Base-by-base conservation (phyloP, 768 basidiomycete genomes). In the Tylopilus rubrobrunneus region DNA sequence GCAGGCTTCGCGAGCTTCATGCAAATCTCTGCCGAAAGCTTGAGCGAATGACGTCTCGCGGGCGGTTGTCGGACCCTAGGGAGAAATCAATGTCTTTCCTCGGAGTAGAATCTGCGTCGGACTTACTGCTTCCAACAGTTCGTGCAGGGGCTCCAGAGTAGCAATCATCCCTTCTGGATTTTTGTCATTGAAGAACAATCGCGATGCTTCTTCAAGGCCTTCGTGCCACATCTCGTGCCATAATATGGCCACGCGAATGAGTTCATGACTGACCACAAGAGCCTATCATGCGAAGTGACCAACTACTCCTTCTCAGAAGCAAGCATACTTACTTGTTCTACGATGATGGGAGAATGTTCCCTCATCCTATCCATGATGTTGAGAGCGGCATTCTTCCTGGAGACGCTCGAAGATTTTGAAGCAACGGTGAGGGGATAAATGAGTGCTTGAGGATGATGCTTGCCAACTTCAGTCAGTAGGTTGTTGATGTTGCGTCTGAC, bases 221-320 rank as follows among this genome's bases (percentile, higher is more conserved):
- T 99, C 97, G 62, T 98, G 94, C 97, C 97, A 99, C 58, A 94
- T 76, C 69, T 99, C 97, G 62, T 98, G 95, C 97, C 97, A 99
- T 11, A 99, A 76, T 56, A 99, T 98, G 7, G 97, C 96, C 7
- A 98, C 92, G 19, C 97, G 87, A 55, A 98, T 98, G 36, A 99
- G 80, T 67, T 99, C 97, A 29, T 89, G 85, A 66, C 92, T 92
- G 69, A 99, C 92, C 25, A 96, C 67, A 44, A 86, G 74, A 10
- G 94, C 95, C 84, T 93, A 56, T 11, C 52, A 53, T 34, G 14
- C 40, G 5, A 9, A 46, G 36, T 48, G 42, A 51, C 46, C 45
- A 56, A 53, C 17, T 31, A 19, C 28, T 23, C 25, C 44, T n/a
- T 21, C 21, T 23, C 19, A 40, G 7, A 40, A 45, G 52, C 17